Conservation (phyloP, 495 filamentous ascomycete genomes). For the Parachaetomium inaequale region DNA sequence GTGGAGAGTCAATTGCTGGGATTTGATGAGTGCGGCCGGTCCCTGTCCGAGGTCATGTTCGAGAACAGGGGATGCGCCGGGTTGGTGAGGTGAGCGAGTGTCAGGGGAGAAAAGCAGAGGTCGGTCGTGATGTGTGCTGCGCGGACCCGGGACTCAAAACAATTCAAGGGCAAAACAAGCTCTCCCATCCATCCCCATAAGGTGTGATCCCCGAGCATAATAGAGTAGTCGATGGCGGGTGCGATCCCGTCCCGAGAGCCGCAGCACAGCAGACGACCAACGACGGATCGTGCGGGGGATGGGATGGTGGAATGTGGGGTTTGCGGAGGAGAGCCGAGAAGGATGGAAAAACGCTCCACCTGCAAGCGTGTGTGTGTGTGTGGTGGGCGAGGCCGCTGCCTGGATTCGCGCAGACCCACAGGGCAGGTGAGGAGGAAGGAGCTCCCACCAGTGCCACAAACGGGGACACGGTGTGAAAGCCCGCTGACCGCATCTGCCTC, state of each 20-base stretch:
- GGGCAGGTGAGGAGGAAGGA: too few species aligned
- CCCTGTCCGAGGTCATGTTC: not conserved
- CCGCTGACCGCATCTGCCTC: not conserved
- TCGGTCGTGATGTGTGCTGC: not conserved
- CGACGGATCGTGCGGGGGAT: conserved; percentile 1
- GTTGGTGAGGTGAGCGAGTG: not conserved
- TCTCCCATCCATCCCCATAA: not conserved
- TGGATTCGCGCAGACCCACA: too few species aligned
- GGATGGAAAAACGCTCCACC: not conserved
- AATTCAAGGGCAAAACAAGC: not conserved
- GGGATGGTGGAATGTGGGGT: not conserved
- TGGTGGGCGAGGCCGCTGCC: too few species aligned
- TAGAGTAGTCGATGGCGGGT: conserved; percentile 5
- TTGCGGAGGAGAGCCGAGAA: not conserved
- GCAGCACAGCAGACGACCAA: not conserved
- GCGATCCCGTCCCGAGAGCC: not conserved
- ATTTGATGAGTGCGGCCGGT: not conserved
- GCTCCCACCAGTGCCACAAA: too few species aligned
- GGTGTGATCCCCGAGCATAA: not conserved
- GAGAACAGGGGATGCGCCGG: not conserved
- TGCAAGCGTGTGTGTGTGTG: not conserved
- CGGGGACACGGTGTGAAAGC: too few species aligned
- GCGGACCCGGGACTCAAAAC: not conserved
- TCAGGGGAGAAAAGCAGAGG: not conserved
- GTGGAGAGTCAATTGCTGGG: conserved; percentile 1